Base-by-base conservation (phyloP, 2,329 filamentous ascomycete genomes). In the Diaporthe velutina region DNA sequence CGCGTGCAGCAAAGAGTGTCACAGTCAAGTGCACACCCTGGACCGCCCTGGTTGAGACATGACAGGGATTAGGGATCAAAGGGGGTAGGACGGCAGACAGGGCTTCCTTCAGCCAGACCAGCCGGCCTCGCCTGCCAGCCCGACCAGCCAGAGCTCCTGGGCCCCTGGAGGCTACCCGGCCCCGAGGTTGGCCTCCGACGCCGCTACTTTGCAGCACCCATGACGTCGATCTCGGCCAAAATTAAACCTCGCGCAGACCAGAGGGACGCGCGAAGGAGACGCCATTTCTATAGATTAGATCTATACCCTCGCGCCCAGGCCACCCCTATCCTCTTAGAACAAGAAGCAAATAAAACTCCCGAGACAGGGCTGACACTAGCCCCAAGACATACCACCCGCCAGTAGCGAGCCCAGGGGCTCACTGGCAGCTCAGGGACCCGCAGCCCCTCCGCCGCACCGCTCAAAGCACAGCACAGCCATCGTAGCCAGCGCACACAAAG, bases 171-270 rank as follows among this genome's bases (percentile, higher is more conserved):
- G 22, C 45, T 57, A 45, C 50, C 40, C 55, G 61, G 61, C 61
- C 40, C 68, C 40, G 52, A 71, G 38, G 52, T 15, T 58, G 54
- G 68, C 68, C 61, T 35, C 68, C 55, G 68, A 71, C 54, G 55
- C 68, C 55, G 68, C 52, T 58, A 25, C 55, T 4, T 13, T 4
- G 54, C 54, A n/a, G 55, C 64, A 54, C 57, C 25, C 48, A 64
- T 74, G 73, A 74, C 74, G 74, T 71, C 74, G 70, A 66, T 57
- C 54, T 17, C 40, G 45, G 48, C 52, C 71, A 70, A 67, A 71
- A 38, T 28, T 52, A 64, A 71, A 40, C 58, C 19, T 45, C 55
- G 55, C 48, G 55, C 45, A 35, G 25, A 33, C 42, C 8, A 54
- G 19, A 42, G 70, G 55, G 28, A 40, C 30, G n/a, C 55, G 35